Evolutionary conservation across 2,329 filamentous ascomycete species (phyloP), one percentile per base, ranked within the genome.

Genomic region (Epichloe sibirici): DNA sequence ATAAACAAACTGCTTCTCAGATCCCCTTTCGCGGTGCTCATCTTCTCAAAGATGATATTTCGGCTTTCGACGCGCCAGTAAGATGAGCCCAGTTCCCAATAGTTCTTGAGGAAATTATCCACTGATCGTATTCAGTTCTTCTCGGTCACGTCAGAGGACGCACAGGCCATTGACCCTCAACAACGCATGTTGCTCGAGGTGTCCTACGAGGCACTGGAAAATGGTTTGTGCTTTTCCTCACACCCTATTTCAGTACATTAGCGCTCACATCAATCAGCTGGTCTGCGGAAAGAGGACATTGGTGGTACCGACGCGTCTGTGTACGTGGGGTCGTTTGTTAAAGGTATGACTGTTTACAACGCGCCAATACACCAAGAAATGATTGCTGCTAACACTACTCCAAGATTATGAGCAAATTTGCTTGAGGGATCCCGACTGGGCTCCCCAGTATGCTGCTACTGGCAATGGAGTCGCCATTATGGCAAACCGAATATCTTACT

Each of bases 401-500:
- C 13, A 39, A 74, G 75, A 77, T 53, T 77, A 77, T 55, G 73
- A 76, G 55, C 71, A 75, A 53, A 64, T 75, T 7, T 72, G 70
- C n/a, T 66, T 75, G 38, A 66, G 71, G 21, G 77, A 79, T 55
- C 69, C 71, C 3, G 72, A 77, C 48, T 73, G 68, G 58, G 70
- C 72, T 39, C 74, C 75, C 0, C 69, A 73, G 51, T 75, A 78
- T 62, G 72, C 74, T 42, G 74, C 76, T 6, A 78, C 75, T 0
- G 77, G 77, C 7, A 75, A 73, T 17, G 74, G 74, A 4, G 72
- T 73, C 45, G 74, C 75, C 53, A 75, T 79, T 51, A 69, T 79
- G 63, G 70, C 76, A 3, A 81, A 81, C 58, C 70, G 77, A 0
- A 69, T 81, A 12, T 79, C 76, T 0, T 76, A 80, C 59, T 73